Evolutionary conservation across 2,329 filamentous ascomycete genomes (phyloP).

Genomic region (Aspergillus cejpii): DNA sequence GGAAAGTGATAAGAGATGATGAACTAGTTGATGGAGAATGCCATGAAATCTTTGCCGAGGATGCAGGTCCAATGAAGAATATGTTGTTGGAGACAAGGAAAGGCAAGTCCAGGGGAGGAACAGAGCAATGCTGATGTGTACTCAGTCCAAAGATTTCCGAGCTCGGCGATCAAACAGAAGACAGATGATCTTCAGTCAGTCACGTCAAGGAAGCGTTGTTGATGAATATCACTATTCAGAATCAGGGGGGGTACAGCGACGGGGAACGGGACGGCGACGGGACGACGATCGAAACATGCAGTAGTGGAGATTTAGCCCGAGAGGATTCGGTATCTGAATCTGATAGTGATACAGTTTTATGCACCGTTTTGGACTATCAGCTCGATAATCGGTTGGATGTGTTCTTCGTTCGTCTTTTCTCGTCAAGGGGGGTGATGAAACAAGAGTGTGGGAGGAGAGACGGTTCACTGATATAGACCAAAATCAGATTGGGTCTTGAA

Average conservation of each 20-base stretch:
- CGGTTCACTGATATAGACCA: too few relatives aligned
- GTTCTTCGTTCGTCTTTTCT: not conserved
- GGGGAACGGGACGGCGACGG: not conserved
- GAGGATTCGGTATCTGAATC: not conserved
- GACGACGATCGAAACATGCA: not conserved
- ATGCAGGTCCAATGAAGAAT: too few relatives aligned
- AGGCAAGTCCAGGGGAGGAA: too few relatives aligned
- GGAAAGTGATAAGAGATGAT: conserved; percentile 7
- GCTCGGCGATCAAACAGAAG: not conserved
- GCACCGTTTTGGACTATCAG: not conserved
- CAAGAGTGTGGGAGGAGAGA: too few relatives aligned
- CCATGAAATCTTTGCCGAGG: not conserved
- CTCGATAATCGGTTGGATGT: not conserved
- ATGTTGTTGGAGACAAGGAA: too few relatives aligned
- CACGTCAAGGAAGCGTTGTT: not conserved
- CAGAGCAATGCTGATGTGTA: too few relatives aligned
- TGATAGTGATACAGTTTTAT: not conserved
- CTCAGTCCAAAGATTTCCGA: not conserved
- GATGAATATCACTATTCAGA: not conserved
- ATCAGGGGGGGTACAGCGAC: not conserved
- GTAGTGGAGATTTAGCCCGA: not conserved
- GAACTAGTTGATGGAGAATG: not conserved
- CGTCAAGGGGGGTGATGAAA: not conserved
- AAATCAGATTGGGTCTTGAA: too few relatives aligned
- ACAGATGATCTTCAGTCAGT: not conserved